These are phyloP conservation scores for Atkinsonella hypoxylon DNA, from an alignment of 2,329 filamentous ascomycete species.

Conservation along the genomic window DNA sequence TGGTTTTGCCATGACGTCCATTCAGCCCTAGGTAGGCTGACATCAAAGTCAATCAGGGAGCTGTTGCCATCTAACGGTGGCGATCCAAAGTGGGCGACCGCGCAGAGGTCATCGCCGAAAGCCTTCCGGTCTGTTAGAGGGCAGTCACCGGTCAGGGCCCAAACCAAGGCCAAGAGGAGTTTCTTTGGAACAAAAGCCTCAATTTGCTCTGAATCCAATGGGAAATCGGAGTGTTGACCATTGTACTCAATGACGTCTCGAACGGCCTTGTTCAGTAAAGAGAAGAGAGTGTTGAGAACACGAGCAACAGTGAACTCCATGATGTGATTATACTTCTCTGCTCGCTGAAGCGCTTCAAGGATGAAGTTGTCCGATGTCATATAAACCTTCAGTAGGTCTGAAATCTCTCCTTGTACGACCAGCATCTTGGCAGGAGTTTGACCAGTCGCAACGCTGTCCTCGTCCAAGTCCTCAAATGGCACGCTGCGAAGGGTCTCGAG, in stretches of 20 bases:
- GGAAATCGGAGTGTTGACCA: constrained; percentile 84
- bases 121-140: constrained; percentile 75
- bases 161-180: constrained; percentile 80
- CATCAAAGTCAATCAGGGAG: constrained; percentile 93
- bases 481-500: constrained; percentile 70
- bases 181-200: constrained; percentile 90
- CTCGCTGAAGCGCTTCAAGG: constrained; percentile 61
- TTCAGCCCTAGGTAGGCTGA: constrained; percentile 71
- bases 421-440: constrained; percentile 69
- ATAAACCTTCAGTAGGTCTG: constrained; percentile 64
- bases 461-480: constrained; percentile 89
- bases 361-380: constrained; percentile 74
- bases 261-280: constrained; percentile 85
- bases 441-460: constrained; percentile 69
- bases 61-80: constrained; percentile 66
- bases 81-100: constrained; percentile 74
- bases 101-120: constrained; percentile 76
- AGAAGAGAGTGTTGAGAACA: constrained; percentile 87
- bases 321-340: constrained; percentile 78
- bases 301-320: constrained; percentile 96
- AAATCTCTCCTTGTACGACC: constrained; percentile 65
- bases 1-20: constrained; percentile 93
- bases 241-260: constrained; percentile 94
- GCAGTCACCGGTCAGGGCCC: constrained; percentile 93
- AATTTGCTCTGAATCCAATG: constrained; percentile 78